Evolutionary conservation across 108 stramenopile genomes (phyloP).

Genomic region (Asterionellopsis glacialis): DNA sequence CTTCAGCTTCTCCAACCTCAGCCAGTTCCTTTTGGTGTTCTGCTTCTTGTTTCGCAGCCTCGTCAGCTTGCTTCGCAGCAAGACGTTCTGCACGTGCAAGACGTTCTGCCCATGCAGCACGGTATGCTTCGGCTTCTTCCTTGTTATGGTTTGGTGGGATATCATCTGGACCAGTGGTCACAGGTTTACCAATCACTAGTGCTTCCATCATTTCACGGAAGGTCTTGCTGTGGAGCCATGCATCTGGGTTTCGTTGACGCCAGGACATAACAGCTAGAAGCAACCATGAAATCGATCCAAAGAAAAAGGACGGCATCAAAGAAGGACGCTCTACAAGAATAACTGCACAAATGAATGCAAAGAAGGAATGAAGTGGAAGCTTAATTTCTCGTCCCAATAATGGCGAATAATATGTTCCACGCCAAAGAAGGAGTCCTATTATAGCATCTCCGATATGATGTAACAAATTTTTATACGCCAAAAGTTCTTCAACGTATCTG

Average conservation of each 20-base stretch:
- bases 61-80: conserved; percentile 30
- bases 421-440: conserved; percentile 62
- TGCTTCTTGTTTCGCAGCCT: conserved; percentile 25
- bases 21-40: conserved; percentile 45
- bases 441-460: conserved; percentile 56
- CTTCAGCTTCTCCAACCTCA: conserved; percentile 49
- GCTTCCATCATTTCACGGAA: conserved; percentile 34
- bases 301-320: conserved; percentile 58
- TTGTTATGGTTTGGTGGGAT: conserved; percentile 45
- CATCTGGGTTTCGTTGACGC: conserved; percentile 39
- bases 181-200: conserved; percentile 33
- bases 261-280: conserved; percentile 41
- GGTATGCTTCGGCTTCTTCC: conserved; percentile 23
- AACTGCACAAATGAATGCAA: conserved; percentile 38
- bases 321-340: conserved; percentile 59
- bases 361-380: conserved; percentile 58
- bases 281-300: conserved; percentile 35
- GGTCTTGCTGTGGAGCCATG: conserved; percentile 45
- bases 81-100: conserved; percentile 35
- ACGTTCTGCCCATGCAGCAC: conserved; percentile 35
- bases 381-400: conserved; percentile 13
- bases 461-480: conserved; percentile 29
- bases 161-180: conserved; percentile 14
- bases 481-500: conserved; percentile 39
- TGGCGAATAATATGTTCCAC: conserved; percentile 34